Conservation (phyloP, 352 stramenopile species). For the Phytophthora lateralis region DNA sequence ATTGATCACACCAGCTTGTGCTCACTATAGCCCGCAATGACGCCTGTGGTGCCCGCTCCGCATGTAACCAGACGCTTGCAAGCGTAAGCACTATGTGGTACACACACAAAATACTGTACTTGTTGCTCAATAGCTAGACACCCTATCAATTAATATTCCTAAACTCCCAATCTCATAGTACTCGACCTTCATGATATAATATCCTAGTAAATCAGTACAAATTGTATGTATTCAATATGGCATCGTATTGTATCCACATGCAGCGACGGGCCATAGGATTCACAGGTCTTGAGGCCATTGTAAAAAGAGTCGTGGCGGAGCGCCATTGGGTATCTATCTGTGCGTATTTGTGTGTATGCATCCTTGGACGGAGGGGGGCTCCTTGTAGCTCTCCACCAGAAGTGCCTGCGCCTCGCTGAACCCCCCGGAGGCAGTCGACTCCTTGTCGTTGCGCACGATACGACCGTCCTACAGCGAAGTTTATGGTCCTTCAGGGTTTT, state of each 20-base stretch:
- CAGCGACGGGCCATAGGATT: slow-evolving; percentile 22
- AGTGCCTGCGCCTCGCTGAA: slow-evolving; percentile 44
- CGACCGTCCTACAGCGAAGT: slow-evolving; percentile 59
- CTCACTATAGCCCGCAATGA: slow-evolving; percentile 29
- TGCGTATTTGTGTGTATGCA: slow-evolving; percentile 21
- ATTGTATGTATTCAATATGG: background rate
- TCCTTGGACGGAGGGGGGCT: slow-evolving; percentile 31
- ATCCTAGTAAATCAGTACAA: background rate
- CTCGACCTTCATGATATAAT: background rate
- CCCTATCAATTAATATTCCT: background rate
- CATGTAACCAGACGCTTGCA: slow-evolving; percentile 19
- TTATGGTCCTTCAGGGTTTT: slow-evolving; percentile 88
- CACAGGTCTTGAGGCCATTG: slow-evolving; percentile 1
- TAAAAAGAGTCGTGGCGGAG: slow-evolving; percentile 15
- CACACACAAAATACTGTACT: slow-evolving; percentile 5
- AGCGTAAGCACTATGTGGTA: slow-evolving; percentile 23
- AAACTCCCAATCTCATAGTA: background rate
- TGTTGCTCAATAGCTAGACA: background rate
- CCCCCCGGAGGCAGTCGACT: slow-evolving; percentile 28
- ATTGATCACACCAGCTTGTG: slow-evolving; percentile 16
- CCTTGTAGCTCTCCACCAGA: slow-evolving; percentile 29
- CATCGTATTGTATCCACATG: too few relatives aligned
- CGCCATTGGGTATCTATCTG: slow-evolving; percentile 5
- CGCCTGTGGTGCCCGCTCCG: slow-evolving; percentile 8
- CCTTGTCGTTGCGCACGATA: slow-evolving; percentile 60